Base-by-base conservation (phyloP, 306 rosid species). In the Carpinus viminea region DNA sequence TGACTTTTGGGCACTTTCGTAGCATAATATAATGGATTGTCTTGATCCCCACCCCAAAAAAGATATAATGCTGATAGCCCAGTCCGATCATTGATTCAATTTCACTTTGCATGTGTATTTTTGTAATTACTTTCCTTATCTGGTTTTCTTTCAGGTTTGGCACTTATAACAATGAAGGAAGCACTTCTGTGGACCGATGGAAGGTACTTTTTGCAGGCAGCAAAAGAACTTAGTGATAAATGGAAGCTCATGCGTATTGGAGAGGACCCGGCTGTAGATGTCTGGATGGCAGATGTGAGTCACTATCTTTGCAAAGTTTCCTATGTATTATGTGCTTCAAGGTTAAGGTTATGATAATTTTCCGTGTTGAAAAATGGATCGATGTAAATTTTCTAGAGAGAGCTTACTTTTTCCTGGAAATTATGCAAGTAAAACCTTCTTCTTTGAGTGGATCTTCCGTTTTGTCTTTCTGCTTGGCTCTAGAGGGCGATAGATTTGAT, bases 131-230 rank as follows among this genome's bases (percentile, higher is more conserved):
- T 56, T 56, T 31, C 38, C 50, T 60, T 69, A 6, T 34, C 45
- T 73, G 55, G 46, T 74, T 76, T 54, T 12, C 2, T 38, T 75
- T 81, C 92, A 96, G 99, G 99, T 74, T 79, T 96, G 88, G 99
- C 97, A 43, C 96, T 96, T 57, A 41, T 96, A 73, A 96, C 98
- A 20, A 88, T 54, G 80, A 78, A 78, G 31, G 91, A 84, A 86
- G 99, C 98, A 7, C 84, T 91, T 65, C 81, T 96, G 47, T 96
- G 99, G 99, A 96, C 99, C 41, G 98, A 96, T 87, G 99, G 98
- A 7, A 89, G 99, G 0, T 96, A 96, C 82, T 93, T 96, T 85
- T 82, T 96, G 89, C 99, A 96, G 92, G 99, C 99, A 55, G 82
- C 82, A 26, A 89, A 93, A 78, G 74, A 96, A 71, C 98, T 96